phyloP scores from a whole-genome alignment of 1,284 basidiomycete species.

The Athelia psychrophila region DNA sequence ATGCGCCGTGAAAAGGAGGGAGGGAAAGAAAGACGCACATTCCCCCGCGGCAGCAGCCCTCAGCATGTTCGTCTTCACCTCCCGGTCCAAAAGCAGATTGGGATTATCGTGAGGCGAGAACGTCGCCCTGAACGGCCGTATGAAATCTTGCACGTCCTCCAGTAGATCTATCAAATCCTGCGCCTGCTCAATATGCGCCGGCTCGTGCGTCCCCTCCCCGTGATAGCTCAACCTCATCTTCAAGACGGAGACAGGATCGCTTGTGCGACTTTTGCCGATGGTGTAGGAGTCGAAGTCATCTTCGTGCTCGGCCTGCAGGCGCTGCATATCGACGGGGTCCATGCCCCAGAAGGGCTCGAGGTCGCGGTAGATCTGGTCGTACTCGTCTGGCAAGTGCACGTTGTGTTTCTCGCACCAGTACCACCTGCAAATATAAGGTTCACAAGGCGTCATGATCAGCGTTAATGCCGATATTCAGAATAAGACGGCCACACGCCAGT shows the following conservation, averaged over 20 bases:
- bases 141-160: constrained; percentile 31
- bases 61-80: constrained; percentile 35
- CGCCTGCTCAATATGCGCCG: constrained; percentile 25
- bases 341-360: constrained; percentile 56
- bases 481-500: constrained; percentile 41
- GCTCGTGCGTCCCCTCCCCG: constrained; percentile 15
- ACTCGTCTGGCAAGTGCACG: constrained; percentile 59
- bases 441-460: neutral
- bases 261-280: constrained; percentile 27
- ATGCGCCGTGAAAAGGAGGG: neutral
- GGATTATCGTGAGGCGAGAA: constrained; percentile 49
- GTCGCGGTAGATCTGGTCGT: constrained; percentile 51
- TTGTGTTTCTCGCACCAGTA: constrained; percentile 48
- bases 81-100: constrained; percentile 38
- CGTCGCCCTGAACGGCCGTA: constrained; percentile 42
- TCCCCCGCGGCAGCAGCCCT: constrained; percentile 38
- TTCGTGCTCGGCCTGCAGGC: constrained; percentile 37
- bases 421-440: constrained; percentile 42
- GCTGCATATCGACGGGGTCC: constrained; percentile 39
- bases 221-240: constrained; percentile 27
- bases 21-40: constrained; percentile 28
- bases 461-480: too few species aligned
- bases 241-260: constrained; percentile 25
- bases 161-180: constrained; percentile 33
- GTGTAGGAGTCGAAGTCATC: constrained; percentile 32